These are phyloP conservation scores for Vitis hybrid DNA, from an alignment of 177 flowering plant genomes.

Conservation along the genomic window DNA sequence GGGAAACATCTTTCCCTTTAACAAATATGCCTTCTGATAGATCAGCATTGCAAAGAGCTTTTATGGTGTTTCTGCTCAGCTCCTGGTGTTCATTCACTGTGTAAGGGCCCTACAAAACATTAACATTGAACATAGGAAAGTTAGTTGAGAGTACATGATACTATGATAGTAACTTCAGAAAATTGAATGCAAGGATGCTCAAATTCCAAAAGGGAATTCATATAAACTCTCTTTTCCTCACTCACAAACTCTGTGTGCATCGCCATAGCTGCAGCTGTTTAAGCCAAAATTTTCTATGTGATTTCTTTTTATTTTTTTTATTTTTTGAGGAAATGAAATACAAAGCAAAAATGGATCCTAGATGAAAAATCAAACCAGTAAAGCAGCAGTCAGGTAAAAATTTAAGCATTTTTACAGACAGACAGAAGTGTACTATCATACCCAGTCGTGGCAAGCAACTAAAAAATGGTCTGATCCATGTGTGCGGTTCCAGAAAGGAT, in stretches of 20 bases:
- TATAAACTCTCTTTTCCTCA: no score
- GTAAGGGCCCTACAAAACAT: conserved; percentile 76
- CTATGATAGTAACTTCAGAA: neutral
- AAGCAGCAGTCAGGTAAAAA: neutral
- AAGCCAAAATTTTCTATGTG: no score
- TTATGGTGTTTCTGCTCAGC: conserved; percentile 66
- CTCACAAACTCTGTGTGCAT: no score
- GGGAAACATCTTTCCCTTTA: conserved; percentile 76
- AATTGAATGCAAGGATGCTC: neutral
- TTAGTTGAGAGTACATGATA: no score
- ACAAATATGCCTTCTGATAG: conserved; percentile 68
- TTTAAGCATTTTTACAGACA: conserved; percentile 2
- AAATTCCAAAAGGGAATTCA: no score
- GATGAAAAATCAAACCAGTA: no score
- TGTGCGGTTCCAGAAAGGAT: conserved; percentile 94
- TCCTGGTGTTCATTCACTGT: conserved; percentile 72
- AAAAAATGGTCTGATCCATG: conserved; percentile 87
- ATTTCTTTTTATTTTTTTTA: no score
- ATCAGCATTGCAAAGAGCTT: conserved; percentile 95
- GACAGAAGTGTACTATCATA: conserved; percentile 26
- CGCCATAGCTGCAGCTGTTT: no score
- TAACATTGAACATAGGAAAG: neutral
- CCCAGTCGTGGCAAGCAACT: conserved; percentile 99
- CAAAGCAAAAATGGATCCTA: no score
- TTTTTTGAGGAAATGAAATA: no score